Percentiles rank a stretch among this genome's conserved stretches.
These are phyloP conservation scores for Komagataea norvegica DNA, from an alignment of 1,139 yeast species.

Conservation along the genomic window DNA sequence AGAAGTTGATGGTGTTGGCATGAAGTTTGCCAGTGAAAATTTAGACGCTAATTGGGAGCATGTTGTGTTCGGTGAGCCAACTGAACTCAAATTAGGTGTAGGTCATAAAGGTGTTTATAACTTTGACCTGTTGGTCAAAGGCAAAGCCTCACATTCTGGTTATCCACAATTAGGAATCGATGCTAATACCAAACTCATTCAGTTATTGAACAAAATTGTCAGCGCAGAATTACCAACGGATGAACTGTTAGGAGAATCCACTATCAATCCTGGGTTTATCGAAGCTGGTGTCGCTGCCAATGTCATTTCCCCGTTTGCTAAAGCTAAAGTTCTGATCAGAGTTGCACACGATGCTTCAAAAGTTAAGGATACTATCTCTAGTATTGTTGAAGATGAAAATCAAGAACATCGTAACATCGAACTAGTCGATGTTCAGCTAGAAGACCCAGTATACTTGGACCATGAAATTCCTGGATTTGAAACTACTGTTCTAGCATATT, in stretches of 20 bases:
- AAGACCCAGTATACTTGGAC: slow-evolving; percentile 37
- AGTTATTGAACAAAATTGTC: slow-evolving; percentile 41
- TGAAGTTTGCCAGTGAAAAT: slow-evolving; percentile 39
- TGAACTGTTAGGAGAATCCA: slow-evolving; percentile 54
- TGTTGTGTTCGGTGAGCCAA: slow-evolving; percentile 72
- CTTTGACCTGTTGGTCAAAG: slow-evolving; percentile 42
- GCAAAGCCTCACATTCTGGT: slow-evolving; percentile 64
- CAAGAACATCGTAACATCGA: slow-evolving; percentile 23
- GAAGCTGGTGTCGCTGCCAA: slow-evolving; percentile 61
- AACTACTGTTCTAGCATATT: slow-evolving; percentile 48
- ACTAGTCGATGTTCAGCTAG: slow-evolving; percentile 29
- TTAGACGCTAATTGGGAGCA: slow-evolving; percentile 51
- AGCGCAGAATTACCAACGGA: slow-evolving; percentile 41
- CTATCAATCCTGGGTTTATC: slow-evolving; percentile 55
- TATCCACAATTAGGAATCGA: slow-evolving; percentile 66
- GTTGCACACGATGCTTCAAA: slow-evolving; percentile 45
- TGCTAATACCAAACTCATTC: slow-evolving; percentile 54
- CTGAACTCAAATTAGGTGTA: slow-evolving; percentile 61
- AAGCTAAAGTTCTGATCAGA: slow-evolving; percentile 47
- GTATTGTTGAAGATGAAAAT: slow-evolving; percentile 33
- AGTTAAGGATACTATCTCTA: slow-evolving; percentile 35
- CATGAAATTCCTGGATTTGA: slow-evolving; percentile 63
- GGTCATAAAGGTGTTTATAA: slow-evolving; percentile 61
- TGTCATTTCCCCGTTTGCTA: slow-evolving; percentile 58
- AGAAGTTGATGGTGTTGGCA: slow-evolving; percentile 61